Percentiles rank a stretch among this genome's conserved stretches.
Conservation (phyloP, 352 stramenopile genomes). For the Phytophthora litchii region DNA sequence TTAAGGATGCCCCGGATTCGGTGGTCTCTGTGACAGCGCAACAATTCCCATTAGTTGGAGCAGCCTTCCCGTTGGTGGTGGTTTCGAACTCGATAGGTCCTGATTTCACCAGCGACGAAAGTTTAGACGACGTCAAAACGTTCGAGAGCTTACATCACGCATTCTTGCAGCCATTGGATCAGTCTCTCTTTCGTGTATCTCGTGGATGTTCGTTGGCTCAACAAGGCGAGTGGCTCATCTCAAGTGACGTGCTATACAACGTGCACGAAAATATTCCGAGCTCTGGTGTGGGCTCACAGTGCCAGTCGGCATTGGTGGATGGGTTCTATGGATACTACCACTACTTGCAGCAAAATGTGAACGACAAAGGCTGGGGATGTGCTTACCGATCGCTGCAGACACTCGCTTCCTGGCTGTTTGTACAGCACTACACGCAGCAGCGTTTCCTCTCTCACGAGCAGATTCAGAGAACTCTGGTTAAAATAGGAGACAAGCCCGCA, state of each 20-base stretch:
- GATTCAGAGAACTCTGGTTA: constrained; percentile 80
- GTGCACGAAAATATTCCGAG: constrained; percentile 69
- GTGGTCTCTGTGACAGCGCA: constrained; percentile 31
- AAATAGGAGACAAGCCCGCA: constrained; percentile 81
- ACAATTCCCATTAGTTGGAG: constrained; percentile 55
- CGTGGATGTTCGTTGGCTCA: constrained; percentile 49
- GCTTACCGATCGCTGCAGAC: constrained; percentile 89
- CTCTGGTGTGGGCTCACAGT: constrained; percentile 37
- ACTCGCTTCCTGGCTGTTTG: constrained; percentile 77
- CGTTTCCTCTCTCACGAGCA: constrained; percentile 57
- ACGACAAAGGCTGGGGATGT: constrained; percentile 91
- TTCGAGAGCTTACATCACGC: constrained; percentile 33
- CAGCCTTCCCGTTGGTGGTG: constrained; percentile 57
- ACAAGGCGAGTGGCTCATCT: constrained; percentile 34
- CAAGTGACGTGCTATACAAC: constrained; percentile 66
- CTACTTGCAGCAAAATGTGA: constrained; percentile 79
- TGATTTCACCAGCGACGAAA: constrained; percentile 12
- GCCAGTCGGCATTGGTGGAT: constrained; percentile 55
- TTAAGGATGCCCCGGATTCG: constrained; percentile 19
- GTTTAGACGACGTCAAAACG: constrained; percentile 20
- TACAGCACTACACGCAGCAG: constrained; percentile 68
- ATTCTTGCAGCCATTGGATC: constrained; percentile 53
- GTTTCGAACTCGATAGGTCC: constrained; percentile 8
- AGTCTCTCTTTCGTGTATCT: constrained; percentile 45
- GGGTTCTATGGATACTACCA: constrained; percentile 89